Percentiles rank a stretch among this genome's conserved stretches.
Evolutionary conservation across 2,329 filamentous ascomycete genomes (phyloP).

Genomic region (Aquanectria penicillioides): DNA sequence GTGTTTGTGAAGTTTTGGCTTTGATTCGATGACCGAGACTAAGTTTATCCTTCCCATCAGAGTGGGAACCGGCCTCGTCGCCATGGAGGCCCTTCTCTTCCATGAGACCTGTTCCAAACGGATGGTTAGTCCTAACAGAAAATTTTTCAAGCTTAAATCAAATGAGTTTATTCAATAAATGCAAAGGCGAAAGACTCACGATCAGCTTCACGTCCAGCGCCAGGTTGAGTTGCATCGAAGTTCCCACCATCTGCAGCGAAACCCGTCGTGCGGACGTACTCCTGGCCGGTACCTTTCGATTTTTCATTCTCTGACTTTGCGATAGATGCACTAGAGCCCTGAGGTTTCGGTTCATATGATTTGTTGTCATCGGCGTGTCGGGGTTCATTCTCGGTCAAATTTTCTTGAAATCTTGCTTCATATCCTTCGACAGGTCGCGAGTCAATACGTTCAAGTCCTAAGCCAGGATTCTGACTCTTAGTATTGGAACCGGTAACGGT

Average conservation of each 20-base stretch:
- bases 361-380: conserved; percentile 22
- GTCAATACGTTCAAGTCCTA: conserved; percentile 29
- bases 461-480: conserved; percentile 45
- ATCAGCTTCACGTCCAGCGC: conserved; percentile 73
- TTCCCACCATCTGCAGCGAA: conserved; percentile 72
- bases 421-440: conserved; percentile 49
- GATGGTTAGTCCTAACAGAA: too few relatives aligned
- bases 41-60: conserved; percentile 54
- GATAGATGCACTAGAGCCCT: conserved; percentile 14
- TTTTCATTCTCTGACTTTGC: conserved; percentile 31
- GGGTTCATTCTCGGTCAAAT: conserved; percentile 49
- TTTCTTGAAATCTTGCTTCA: conserved; percentile 54
- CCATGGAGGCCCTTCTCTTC: conserved; percentile 46
- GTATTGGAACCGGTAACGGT: conserved; percentile 41
- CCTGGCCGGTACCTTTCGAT: conserved; percentile 62
- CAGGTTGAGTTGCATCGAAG: conserved; percentile 71
- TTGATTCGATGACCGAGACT: conserved; percentile 73
- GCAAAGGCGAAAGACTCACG: conserved; percentile 55
- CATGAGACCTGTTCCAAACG: conserved; percentile 47
- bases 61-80: conserved; percentile 17
- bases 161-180: too few relatives aligned
- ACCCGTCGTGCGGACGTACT: conserved; percentile 67
- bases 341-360: not conserved
- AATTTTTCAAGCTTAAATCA: not conserved
- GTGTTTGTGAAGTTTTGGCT: conserved; percentile 70